Evolutionary conservation across 257 asterid species (phyloP).

Genomic region (Salvia hispanica): DNA sequence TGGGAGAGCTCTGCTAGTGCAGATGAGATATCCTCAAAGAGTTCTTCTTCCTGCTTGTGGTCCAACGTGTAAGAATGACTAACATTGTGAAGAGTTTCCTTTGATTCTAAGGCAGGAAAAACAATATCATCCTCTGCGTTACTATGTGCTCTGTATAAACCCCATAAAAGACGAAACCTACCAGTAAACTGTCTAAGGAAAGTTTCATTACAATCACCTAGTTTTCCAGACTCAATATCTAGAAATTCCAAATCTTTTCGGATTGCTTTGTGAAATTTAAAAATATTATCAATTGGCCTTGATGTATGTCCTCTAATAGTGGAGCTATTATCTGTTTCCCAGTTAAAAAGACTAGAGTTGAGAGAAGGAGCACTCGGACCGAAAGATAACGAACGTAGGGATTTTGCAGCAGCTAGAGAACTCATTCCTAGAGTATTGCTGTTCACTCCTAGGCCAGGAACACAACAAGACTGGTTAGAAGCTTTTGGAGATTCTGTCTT

Average conservation of each 20-base stretch:
- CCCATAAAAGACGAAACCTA: conserved; percentile 91
- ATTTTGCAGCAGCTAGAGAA: conserved; percentile 73
- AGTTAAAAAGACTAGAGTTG: conserved; percentile 86
- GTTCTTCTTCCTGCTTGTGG: conserved; percentile 94
- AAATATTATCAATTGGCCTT: conserved; percentile 89
- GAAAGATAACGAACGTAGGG: conserved; percentile 76
- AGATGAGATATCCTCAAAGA: conserved; percentile 87
- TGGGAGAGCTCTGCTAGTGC: conserved; percentile 72
- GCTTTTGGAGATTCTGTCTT: conserved; percentile 49
- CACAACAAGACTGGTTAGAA: conserved; percentile 82
- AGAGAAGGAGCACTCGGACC: conserved; percentile 87
- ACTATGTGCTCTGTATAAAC: conserved; percentile 93
- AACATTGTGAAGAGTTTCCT: conserved; percentile 90
- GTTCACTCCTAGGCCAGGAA: conserved; percentile 89
- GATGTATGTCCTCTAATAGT: conserved; percentile 42
- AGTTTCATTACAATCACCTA: conserved; percentile 67
- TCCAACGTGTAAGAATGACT: conserved; percentile 96
- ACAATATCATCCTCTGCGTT: conserved; percentile 99
- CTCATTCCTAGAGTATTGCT: conserved; percentile 61
- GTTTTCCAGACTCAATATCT: conserved; percentile 83
- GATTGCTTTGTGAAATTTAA: conserved; percentile 94
- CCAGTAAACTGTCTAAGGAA: conserved; percentile 87
- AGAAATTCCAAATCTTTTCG: conserved; percentile 94
- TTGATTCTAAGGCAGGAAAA: conserved; percentile 95
- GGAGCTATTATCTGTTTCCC: conserved; percentile 77